Evolutionary conservation across 139 green algal species (phyloP), one percentile per base, ranked within the genome.

Genomic region (Chlamydomonas incerta): DNA sequence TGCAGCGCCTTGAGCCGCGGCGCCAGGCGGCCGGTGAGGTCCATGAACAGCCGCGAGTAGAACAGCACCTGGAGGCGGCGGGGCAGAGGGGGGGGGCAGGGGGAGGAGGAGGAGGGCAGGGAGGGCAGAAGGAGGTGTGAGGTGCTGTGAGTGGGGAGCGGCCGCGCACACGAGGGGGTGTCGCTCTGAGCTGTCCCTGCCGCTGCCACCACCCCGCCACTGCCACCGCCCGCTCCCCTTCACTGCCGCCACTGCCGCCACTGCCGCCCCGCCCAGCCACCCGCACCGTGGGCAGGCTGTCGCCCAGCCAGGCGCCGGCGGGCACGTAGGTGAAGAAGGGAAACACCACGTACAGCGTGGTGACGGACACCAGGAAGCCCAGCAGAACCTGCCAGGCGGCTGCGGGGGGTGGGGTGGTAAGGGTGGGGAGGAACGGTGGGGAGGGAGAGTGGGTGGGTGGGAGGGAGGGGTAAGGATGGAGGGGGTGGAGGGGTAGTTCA

Each of bases 301-400:
- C 92, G 14, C 92, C 93, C 20, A 97, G 72, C 62, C 87, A 72
- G 13, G 94, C 94, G 8, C 80, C 91, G 41, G 88, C 88, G 9
- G 90, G 90, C 47, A 95, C 87, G 71, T 95, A 97, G 0, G 95
- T 97, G 88, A 97, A 97, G 89, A 97, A 96, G n/a, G 95, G 95
- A 74, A 97, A 96, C 26, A 95, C 67, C 33, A 85, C 33, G 88
- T 92, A 92, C 60, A 88, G 69, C 15, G 81, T 33, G 10, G 88
- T 90, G 73, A 92, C 90, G 68, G 72, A 87, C 21, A 93, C 52
- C 31, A 91, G 80, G 31, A 95, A 90, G 2, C 87, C 90, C 8
- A 91, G 55, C 77, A 95, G 72, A 34, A 93, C 90, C 80, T 88
- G 86, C 87, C 76, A 83, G 15, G 76, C 57, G 29, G 13, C 76